Evolutionary conservation across 805 yeast genomes (phyloP), one percentile per base, ranked within the genome.

Genomic region (Grigorovia transvaalensis): DNA sequence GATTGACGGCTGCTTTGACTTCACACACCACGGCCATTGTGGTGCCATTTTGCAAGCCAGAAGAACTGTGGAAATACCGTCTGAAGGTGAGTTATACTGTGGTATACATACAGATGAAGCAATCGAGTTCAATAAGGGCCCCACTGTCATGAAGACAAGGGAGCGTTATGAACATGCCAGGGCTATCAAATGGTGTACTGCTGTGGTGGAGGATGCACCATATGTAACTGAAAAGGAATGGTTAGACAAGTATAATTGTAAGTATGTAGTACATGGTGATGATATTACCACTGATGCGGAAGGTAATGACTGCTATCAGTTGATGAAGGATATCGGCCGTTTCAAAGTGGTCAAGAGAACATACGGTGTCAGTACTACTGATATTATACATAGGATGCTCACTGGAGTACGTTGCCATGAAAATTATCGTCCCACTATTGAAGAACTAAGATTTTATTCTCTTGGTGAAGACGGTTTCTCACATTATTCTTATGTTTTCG

Each of bases 1-100:
- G 99, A 81, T 93, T 30, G 99, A 93, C 67, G 99, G 99, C 0
- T 93, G 99, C 66, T 93, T 93, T 70, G 99, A 93, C 68, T 93
- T 93, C 71, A 88, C 96, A 44, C 99, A 93, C 66, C 98, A 93
- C 63, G 98, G 95, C 23, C 99, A 93, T 62, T 95, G 97, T 2
- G 97, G 97, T 33, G 99, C 98, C 19, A 82, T 93, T 79, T 70
- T 87, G 52, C 99, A 93, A 66, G 96, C 99, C 0, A 77, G 95
- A 43, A 87, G 83, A 59, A 75, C 85, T 17, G 96, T 96, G 9
- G 40, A 40, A 38, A 12, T n/a, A 58, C 19, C 47, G 7, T 44
- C 29, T 17, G 17, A 45, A 9, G 71, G 74, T 29, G 88, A 80
- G 56, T 51, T 64, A 44, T 48, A 54, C 18, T 62, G 66, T 48